phyloP scores from a whole-genome alignment of 2,329 filamentous ascomycete species.

The Zarea fungicola region DNA sequence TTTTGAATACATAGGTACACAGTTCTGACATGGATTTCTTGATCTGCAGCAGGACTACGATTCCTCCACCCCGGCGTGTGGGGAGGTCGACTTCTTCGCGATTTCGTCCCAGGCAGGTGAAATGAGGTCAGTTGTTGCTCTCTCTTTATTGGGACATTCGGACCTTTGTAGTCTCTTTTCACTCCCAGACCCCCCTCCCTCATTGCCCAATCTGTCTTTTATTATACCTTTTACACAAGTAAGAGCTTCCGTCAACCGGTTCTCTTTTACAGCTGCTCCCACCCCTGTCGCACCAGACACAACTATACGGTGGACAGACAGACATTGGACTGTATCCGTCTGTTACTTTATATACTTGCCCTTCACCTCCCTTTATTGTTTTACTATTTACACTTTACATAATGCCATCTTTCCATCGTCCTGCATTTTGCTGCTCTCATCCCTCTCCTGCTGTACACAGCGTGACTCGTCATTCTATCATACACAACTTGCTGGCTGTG shows the following conservation, averaged over 20 bases:
- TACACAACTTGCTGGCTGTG: constrained; percentile 3
- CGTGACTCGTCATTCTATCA: too few relatives aligned
- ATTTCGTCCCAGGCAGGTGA: constrained; percentile 44
- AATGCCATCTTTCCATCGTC: too few relatives aligned
- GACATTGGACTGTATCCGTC: too few relatives aligned
- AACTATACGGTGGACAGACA: too few relatives aligned
- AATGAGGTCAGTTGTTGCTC: constrained; percentile 45
- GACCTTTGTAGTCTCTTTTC: not conserved
- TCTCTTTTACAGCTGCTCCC: too few relatives aligned
- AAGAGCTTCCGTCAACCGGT: too few relatives aligned
- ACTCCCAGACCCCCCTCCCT: constrained; percentile 1
- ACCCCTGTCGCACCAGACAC: too few relatives aligned
- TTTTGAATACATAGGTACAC: not conserved
- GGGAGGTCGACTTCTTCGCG: constrained; percentile 50
- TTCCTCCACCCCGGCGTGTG: constrained; percentile 40
- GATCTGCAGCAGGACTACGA: constrained; percentile 47
- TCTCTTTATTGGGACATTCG: constrained; percentile 17
- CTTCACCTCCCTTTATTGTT: too few relatives aligned
- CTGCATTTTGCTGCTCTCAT: too few relatives aligned
- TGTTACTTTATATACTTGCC: too few relatives aligned
- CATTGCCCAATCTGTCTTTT: not conserved
- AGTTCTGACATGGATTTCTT: constrained; percentile 8
- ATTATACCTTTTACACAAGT: not conserved
- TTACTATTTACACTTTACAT: too few relatives aligned
- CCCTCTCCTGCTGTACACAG: too few relatives aligned